These are phyloP conservation scores for Helotiales sp. DNA, from an alignment of 2,329 filamentous ascomycete genomes.

Conservation along the genomic window DNA sequence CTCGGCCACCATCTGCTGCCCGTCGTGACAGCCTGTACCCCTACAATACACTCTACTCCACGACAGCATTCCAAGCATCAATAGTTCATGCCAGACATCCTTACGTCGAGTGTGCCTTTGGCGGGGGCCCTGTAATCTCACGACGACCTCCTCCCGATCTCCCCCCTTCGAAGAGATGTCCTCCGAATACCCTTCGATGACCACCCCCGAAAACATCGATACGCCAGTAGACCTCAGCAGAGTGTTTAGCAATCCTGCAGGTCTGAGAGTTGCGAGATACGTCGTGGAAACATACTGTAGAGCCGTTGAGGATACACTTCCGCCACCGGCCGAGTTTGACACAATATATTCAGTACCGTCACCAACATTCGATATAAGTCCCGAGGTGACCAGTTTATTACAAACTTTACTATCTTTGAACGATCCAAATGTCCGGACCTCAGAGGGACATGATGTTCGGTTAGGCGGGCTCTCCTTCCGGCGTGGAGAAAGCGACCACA, in stretches of 20 bases:
- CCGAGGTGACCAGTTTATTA: conserved; percentile 13
- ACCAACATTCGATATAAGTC: conserved; percentile 7
- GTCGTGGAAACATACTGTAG: conserved; percentile 9
- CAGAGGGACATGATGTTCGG: neutral
- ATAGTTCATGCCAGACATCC: conserved; percentile 19
- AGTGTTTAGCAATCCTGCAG: conserved; percentile 18
- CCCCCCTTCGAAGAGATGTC: conserved; percentile 13
- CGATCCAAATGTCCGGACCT: conserved; percentile 2
- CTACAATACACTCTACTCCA: neutral
- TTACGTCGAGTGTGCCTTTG: conserved; percentile 21
- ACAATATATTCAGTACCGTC: conserved; percentile 5
- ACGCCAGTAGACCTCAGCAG: conserved; percentile 14
- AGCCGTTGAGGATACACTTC: neutral
- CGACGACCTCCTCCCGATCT: conserved; percentile 4
- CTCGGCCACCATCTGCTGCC: neutral
- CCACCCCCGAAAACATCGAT: conserved; percentile 5
- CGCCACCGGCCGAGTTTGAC: neutral
- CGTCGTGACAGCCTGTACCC: neutral
- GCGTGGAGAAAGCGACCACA: neutral
- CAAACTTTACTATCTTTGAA: conserved; percentile 19
- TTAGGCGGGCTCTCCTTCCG: neutral
- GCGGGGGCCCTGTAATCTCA: conserved; percentile 14
- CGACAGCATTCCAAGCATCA: neutral
- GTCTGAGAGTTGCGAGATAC: conserved; percentile 19
- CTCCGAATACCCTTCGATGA: conserved; percentile 5